Evolutionary conservation across 192 early-diverging fungal genomes (phyloP), one percentile per base, ranked within the genome.

Genomic region (Linnemannia hyalina): DNA sequence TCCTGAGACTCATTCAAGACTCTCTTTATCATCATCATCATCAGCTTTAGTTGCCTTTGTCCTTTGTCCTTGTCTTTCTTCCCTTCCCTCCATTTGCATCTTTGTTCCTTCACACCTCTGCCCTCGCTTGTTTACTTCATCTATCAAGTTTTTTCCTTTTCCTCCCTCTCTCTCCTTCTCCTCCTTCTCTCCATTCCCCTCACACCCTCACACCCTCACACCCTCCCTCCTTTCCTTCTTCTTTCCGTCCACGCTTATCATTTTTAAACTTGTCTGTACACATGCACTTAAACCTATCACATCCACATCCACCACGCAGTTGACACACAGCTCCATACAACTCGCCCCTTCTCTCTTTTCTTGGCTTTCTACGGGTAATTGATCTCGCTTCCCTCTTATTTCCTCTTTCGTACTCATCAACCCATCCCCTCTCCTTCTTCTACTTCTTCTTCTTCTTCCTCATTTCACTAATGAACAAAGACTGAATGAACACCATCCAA

Each of bases 311-410:
- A 65, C 29, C 55, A 26, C 54, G 6, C n/a, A 60, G 4, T 57
- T n/a, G 4, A 57, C 23, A 11, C 22, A 60, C 55, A 55, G 54
- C 54, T 15, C 11, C 60, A 65, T 60, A 9, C 0, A 29, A 65
- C 7, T 8, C 55, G 55, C 52, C 1, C 35, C 18, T 68, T 70
- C 1, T 47, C 18, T 68, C 10, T 42, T 63, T 6, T 29, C 42
- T 41, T 49, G 6, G 22, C 36, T 32, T 75, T 73, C 42, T 18
- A 22, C 36, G 41, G 41, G 18, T 46, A 44, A 47, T 46, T 23
- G n/a, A 47, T 47, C 72, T 47, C 42, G 42, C 72, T 49, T 60
- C 36, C 36, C 49, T 63, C 54, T 29, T 75, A 20, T 63, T 63
- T 54, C 60, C 38, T 38, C 29, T 41, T 63, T 75, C 40, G 16